Percentiles rank a stretch among this genome's conserved stretches.
phyloP scores from a whole-genome alignment of 1,284 basidiomycete genomes.

The Trametes polyzona region DNA sequence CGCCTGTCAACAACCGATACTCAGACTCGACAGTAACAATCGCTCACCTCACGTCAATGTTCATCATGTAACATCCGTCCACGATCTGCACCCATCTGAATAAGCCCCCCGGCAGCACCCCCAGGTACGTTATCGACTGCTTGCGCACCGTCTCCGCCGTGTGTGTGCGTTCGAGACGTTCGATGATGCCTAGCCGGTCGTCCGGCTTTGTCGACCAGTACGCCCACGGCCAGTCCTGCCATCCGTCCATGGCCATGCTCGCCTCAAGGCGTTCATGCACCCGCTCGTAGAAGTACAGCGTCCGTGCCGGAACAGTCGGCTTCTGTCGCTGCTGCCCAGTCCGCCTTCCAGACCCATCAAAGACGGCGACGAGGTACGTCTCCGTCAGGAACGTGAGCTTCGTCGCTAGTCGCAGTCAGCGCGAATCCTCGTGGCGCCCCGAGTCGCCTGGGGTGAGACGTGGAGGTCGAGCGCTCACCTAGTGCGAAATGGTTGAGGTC shows the following conservation, averaged over 20 bases:
- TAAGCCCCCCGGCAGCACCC: neutral
- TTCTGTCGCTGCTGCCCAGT: neutral
- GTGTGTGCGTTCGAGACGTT: neutral
- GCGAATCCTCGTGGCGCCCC: no score
- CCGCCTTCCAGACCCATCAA: neutral
- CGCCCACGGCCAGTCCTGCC: constrained; percentile 18
- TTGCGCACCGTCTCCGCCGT: neutral
- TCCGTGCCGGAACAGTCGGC: constrained; percentile 1
- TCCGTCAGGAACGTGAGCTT: constrained; percentile 10
- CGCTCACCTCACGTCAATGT: constrained; percentile 16
- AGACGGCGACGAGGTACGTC: constrained; percentile 3
- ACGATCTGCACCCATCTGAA: constrained; percentile 15
- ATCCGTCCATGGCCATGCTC: constrained; percentile 3
- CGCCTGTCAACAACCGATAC: neutral
- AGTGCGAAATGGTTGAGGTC: constrained; percentile 8
- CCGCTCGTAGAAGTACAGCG: constrained; percentile 16
- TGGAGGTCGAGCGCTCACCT: neutral
- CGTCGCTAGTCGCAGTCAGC: neutral
- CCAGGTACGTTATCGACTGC: constrained; percentile 7
- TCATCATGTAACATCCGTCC: constrained; percentile 2
- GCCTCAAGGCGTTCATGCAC: constrained; percentile 6
- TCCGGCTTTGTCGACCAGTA: constrained; percentile 15
- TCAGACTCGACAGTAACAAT: neutral
- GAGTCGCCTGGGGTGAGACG: no score
- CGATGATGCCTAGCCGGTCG: constrained; percentile 1